Conservation (phyloP, 2,329 filamentous ascomycete genomes). For the Ceratocystis colombiana region DNA sequence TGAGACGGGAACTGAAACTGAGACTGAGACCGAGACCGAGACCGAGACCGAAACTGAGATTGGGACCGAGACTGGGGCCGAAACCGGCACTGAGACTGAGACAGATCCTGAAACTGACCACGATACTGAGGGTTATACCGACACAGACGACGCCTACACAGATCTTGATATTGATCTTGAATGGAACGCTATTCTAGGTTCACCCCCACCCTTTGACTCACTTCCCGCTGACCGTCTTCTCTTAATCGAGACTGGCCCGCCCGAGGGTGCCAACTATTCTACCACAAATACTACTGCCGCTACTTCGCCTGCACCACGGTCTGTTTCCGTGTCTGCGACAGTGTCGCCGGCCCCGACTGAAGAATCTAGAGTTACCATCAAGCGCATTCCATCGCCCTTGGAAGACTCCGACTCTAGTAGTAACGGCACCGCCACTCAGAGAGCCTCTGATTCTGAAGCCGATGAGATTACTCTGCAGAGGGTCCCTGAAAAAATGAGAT, state of each 20-base stretch:
- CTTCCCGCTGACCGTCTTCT: neutral
- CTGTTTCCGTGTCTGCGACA: neutral
- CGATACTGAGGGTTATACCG: neutral
- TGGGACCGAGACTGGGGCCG: constrained; percentile 4
- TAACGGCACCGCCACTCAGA: constrained; percentile 1
- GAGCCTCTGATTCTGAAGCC: neutral
- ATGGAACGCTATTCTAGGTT: constrained; percentile 19
- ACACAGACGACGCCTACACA: constrained; percentile 14
- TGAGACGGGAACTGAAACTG: neutral
- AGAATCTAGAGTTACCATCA: constrained; percentile 23
- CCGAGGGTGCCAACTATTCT: constrained; percentile 14
- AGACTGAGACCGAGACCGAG: neutral
- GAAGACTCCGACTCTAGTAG: constrained; percentile 17
- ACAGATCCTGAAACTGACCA: neutral
- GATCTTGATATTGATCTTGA: constrained; percentile 18
- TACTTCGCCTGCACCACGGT: constrained; percentile 1
- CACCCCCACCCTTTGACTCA: neutral
- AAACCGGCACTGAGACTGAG: neutral
- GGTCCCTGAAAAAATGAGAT: neutral
- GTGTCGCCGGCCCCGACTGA: constrained; percentile 21
- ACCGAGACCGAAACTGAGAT: neutral
- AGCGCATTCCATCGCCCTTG: constrained; percentile 17
- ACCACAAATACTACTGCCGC: constrained; percentile 17
- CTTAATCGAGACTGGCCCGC: neutral
- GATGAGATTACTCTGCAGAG: neutral